Base-by-base conservation (phyloP, 2,329 filamentous ascomycete genomes). In the Apiospora koreana region DNA sequence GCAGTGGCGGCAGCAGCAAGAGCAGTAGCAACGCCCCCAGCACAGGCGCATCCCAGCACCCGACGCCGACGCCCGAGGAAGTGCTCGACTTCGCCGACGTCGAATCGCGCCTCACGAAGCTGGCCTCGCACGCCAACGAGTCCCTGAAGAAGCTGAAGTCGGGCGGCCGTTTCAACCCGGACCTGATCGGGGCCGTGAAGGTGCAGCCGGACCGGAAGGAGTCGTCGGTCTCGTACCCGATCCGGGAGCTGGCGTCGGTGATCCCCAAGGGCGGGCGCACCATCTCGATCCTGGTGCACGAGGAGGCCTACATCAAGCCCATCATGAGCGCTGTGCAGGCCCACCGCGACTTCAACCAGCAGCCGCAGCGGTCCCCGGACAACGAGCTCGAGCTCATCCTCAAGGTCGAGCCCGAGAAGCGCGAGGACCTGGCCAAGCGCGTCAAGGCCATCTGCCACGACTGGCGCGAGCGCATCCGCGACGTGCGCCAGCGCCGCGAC, bases 361-460 rank as follows among this genome's bases (percentile, higher is more conserved):
- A 89, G 83, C 87, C 87, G 65, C 88, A 89, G 83, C 82, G 82
- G 25, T 83, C 83, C 77, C 82, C 85, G 64, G 87, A 89, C 77
- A 89, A 89, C 79, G 86, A 88, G 79, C 84, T 89, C 28, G 87
- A 89, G 81, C 84, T 90, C 70, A 75, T 86, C 38, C 82, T 90
- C 72, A 83, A 83, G 75, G 79, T 89, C 69, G 87, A 89, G 82
- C 79, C 83, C 41, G 86, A 87, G 80, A 79, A 80, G 73, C 82
- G 80, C 69, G 87, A 87, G 38, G 86, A 86, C 69, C 76, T 86
- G 46, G 77, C 78, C 65, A 78, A 78, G 70, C 78, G 84, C 43
- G 80, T 84, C 65, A 83, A 82, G 77, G 86, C 85, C 50, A 74
- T 82, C 16, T 83, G 83, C 69, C 83, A 87, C 76, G 81, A 78